Evolutionary conservation across 768 basidiomycete genomes (phyloP).

Genomic region (Mycena maculata): DNA sequence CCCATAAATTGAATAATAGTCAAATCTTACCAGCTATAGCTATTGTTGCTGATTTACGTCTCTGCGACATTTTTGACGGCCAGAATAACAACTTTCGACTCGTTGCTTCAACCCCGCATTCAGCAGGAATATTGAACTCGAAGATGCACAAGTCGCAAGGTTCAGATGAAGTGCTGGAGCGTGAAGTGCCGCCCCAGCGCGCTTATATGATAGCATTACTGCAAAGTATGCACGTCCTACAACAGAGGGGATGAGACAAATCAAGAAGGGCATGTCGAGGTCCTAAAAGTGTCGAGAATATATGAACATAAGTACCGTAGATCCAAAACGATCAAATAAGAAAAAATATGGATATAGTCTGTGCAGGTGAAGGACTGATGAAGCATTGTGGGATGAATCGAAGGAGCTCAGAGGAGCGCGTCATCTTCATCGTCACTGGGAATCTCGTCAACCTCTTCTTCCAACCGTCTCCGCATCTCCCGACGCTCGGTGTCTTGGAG

Average conservation of each 20-base stretch:
- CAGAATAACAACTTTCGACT: no score
- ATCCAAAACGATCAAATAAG: constrained; percentile 19
- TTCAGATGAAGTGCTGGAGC: no score
- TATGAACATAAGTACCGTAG: constrained; percentile 23
- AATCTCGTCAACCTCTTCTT: constrained; percentile 50
- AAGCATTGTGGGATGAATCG: constrained; percentile 15
- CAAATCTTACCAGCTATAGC: no score
- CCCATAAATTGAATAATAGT: no score
- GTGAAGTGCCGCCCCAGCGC: no score
- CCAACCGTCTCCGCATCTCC: constrained; percentile 45
- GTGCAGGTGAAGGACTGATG: background rate
- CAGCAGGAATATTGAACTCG: no score
- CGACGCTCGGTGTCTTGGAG: constrained; percentile 39
- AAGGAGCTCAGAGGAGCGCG: background rate
- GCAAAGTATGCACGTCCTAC: constrained; percentile 26
- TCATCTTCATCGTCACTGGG: constrained; percentile 38
- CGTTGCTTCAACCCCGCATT: no score
- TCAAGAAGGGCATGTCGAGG: constrained; percentile 32
- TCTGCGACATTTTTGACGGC: no score
- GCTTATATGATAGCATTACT: constrained; percentile 13
- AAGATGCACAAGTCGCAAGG: no score
- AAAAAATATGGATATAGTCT: constrained; percentile 19
- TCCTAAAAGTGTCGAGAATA: constrained; percentile 20
- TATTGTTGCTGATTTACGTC: no score
- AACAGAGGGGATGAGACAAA: constrained; percentile 32